Evolutionary conservation across 257 asterid genomes (phyloP).

Genomic region (Nicotiana benthamiana): DNA sequence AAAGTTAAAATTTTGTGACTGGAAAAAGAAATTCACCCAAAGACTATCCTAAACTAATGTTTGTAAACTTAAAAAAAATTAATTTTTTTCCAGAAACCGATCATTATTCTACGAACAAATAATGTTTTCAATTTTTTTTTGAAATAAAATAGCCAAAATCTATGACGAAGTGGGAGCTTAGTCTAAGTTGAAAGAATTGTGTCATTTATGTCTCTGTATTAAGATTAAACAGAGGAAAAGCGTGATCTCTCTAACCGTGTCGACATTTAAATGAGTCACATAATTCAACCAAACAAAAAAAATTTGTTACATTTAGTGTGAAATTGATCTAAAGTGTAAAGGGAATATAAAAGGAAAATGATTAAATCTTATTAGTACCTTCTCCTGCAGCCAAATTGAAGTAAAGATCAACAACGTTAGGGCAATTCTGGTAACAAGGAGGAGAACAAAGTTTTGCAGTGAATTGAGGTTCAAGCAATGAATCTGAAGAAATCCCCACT

Average conservation of each 20-base stretch:
- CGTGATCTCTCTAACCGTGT: background rate
- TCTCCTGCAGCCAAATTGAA: slow-evolving; percentile 29
- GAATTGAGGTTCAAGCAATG: slow-evolving; percentile 15
- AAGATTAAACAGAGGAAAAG: background rate
- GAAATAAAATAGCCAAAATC: no score
- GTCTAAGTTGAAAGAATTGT: background rate
- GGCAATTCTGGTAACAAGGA: slow-evolving; percentile 22
- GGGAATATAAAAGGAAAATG: no score
- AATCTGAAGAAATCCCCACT: slow-evolving; percentile 23
- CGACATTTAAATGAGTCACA: background rate
- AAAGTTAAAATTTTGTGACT: no score
- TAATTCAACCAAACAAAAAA: background rate
- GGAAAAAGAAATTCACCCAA: no score
- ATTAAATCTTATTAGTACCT: slow-evolving; percentile 4
- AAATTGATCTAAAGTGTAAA: no score
- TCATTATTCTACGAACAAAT: no score
- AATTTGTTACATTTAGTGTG: background rate
- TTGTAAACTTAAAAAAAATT: no score
- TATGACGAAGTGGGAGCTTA: no score
- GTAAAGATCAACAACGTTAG: slow-evolving; percentile 24
- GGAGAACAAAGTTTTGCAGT: slow-evolving; percentile 18
- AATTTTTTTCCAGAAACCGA: no score
- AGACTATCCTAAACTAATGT: no score
- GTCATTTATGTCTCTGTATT: background rate
- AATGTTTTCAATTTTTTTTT: no score